Conservation (phyloP, 179 eudicot species). For the Carnegiea gigantea region DNA sequence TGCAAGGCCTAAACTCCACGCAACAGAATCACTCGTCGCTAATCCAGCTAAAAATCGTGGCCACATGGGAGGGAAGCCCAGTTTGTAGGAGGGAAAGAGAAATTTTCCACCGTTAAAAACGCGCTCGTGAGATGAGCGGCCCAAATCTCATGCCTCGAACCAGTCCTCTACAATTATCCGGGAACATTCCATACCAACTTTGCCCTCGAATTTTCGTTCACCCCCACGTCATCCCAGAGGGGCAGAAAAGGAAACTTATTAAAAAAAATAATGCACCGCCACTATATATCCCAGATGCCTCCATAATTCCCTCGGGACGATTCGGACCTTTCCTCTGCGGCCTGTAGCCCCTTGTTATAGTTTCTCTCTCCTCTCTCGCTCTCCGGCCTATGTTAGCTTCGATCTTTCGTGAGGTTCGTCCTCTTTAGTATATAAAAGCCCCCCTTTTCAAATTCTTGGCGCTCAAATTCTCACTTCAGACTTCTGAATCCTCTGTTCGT, state of each 20-base stretch:
- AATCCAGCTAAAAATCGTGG: no score
- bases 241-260: neutral
- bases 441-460: neutral
- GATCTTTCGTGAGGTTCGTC: neutral
- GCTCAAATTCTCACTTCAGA: neutral
- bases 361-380: neutral
- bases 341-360: neutral
- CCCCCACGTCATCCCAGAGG: neutral
- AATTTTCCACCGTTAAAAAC: no score
- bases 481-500: neutral
- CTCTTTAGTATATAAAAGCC: neutral
- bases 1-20: no score
- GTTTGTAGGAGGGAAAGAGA: no score
- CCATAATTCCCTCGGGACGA: neutral
- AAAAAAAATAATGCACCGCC: neutral
- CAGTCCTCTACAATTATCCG: no score
- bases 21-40: no score
- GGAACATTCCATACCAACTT: neutral
- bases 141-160: no score
- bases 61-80: no score
- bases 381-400: no score
- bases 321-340: neutral
- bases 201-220: neutral
- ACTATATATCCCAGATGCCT: neutral
- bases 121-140: no score